Percentiles rank a stretch among this genome's conserved stretches.
Evolutionary conservation across 164 flowering plant species (phyloP).

Genomic region (Saururus chinensis): DNA sequence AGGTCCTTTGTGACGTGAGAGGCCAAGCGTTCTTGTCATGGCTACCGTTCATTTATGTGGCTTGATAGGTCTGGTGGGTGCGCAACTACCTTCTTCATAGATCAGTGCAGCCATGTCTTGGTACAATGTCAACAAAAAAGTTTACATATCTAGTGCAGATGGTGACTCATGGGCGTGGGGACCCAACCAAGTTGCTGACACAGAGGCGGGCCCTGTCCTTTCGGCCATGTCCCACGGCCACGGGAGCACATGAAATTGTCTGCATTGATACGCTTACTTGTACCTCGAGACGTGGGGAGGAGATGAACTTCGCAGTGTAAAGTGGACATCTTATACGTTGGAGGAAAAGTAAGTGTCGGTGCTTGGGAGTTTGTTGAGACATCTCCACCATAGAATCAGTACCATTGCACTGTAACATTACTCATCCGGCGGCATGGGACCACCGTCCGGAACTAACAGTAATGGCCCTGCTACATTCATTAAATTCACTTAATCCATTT

Average conservation of each 20-base stretch:
- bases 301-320: too few species aligned
- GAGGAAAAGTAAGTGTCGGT: background rate
- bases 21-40: constrained; percentile 8
- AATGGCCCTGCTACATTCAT: too few species aligned
- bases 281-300: background rate
- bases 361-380: background rate
- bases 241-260: background rate
- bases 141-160: background rate
- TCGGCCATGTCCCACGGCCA: background rate
- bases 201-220: background rate
- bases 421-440: too few species aligned
- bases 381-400: too few species aligned
- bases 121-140: background rate
- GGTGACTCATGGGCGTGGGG: background rate
- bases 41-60: background rate
- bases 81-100: background rate
- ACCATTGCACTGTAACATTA: too few species aligned
- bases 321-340: too few species aligned
- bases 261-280: background rate
- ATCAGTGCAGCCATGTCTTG: background rate
- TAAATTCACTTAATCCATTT: too few species aligned
- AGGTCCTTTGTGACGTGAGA: background rate
- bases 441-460: too few species aligned
- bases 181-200: background rate
- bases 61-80: background rate